These are phyloP conservation scores for Pistacia atlantica DNA, from an alignment of 345 rosid genomes.

Conservation along the genomic window DNA sequence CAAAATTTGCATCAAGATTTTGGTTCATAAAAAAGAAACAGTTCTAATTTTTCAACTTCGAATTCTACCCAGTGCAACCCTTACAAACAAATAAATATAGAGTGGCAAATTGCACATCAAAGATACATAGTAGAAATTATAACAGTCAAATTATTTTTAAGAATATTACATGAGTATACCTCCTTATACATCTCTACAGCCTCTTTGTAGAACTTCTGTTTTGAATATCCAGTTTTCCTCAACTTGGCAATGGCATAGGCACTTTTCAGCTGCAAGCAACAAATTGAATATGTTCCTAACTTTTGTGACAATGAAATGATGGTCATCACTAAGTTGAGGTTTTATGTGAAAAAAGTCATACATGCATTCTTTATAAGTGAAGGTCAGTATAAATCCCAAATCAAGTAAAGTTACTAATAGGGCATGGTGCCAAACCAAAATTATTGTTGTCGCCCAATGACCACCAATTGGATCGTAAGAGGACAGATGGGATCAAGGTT, in stretches of 20 bases:
- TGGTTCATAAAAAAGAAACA: neutral
- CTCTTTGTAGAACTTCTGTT: slow-evolving; percentile 71
- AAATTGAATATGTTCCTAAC: slow-evolving; percentile 5
- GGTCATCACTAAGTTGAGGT: neutral
- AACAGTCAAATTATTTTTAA: neutral
- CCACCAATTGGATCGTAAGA: neutral
- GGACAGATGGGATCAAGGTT: neutral
- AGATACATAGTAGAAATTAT: neutral
- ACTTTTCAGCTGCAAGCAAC: slow-evolving; percentile 67
- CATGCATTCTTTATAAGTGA: neutral
- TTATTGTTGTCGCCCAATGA: neutral
- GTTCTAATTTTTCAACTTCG: neutral
- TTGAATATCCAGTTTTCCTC: slow-evolving; percentile 86
- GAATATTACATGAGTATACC: slow-evolving; percentile 41
- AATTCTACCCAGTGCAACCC: neutral
- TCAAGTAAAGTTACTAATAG: slow-evolving; percentile 6
- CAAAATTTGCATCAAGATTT: neutral
- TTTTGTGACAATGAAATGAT: neutral
- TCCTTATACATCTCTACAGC: slow-evolving; percentile 75
- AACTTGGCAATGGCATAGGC: slow-evolving; percentile 85
- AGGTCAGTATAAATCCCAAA: neutral
- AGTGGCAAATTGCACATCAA: neutral
- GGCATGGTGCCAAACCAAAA: neutral
- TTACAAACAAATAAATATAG: neutral
- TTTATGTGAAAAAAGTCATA: neutral